Evolutionary conservation across 2,329 filamentous ascomycete genomes (phyloP).

Genomic region (Aaosphaeria arxii): DNA sequence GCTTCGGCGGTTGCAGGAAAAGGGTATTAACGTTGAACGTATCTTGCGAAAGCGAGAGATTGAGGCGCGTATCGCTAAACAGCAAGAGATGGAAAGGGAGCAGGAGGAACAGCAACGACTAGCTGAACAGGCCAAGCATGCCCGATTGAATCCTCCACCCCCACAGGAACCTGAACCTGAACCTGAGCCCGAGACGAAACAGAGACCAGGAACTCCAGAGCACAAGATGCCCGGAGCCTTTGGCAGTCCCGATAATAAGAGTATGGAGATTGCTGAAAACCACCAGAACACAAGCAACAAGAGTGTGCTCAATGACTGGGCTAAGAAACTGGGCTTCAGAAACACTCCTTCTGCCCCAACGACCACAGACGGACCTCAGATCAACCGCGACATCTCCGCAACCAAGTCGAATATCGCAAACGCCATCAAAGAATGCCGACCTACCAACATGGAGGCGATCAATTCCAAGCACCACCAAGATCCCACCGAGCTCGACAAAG

Average conservation of each 20-base stretch:
- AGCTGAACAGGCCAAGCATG: slow-evolving; percentile 19
- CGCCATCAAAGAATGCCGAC: slow-evolving; percentile 36
- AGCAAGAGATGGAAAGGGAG: slow-evolving; percentile 69
- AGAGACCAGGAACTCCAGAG: slow-evolving; percentile 22
- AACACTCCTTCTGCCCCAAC: slow-evolving; percentile 13
- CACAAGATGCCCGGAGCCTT: slow-evolving; percentile 37
- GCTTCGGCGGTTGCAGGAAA: slow-evolving; percentile 74
- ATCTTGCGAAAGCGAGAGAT: slow-evolving; percentile 86
- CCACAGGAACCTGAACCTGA: neutral
- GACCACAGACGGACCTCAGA: slow-evolving; percentile 30
- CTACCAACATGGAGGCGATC: slow-evolving; percentile 30
- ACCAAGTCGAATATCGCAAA: slow-evolving; percentile 36
- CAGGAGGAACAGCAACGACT: slow-evolving; percentile 56
- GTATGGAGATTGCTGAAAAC: slow-evolving; percentile 24
- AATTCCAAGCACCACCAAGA: slow-evolving; percentile 35
- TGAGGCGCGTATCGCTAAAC: slow-evolving; percentile 82
- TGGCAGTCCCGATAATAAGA: slow-evolving; percentile 27
- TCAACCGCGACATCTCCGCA: slow-evolving; percentile 30
- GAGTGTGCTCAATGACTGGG: slow-evolving; percentile 33
- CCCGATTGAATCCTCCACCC: slow-evolving; percentile 9
- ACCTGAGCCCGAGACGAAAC: neutral
- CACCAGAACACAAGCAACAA: slow-evolving; percentile 19
- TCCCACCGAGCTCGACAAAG: slow-evolving; percentile 34
- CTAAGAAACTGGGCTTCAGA: slow-evolving; percentile 36
- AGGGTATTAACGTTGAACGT: slow-evolving; percentile 94